Evolutionary conservation across 2,329 filamentous ascomycete genomes (phyloP).

Genomic region (Blumeria graminis): DNA sequence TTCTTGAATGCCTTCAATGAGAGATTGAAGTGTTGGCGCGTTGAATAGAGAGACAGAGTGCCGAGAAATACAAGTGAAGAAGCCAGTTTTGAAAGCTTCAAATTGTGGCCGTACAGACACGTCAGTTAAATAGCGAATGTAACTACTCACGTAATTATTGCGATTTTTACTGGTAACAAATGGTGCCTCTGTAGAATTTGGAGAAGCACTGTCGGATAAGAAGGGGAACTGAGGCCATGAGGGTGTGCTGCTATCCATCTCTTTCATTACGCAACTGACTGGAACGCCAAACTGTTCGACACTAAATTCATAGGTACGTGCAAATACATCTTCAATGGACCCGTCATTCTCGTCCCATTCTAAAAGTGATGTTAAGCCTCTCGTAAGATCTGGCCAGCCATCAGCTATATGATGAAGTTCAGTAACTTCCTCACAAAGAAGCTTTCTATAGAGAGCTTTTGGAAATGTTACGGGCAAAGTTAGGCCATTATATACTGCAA

Average conservation of each 20-base stretch:
- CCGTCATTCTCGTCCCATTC: constrained; percentile 56
- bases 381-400: constrained; percentile 65
- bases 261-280: constrained; percentile 29
- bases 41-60: constrained; percentile 46
- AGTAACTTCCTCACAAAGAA: constrained; percentile 44
- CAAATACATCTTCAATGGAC: constrained; percentile 57
- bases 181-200: constrained; percentile 25
- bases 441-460: constrained; percentile 55
- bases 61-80: constrained; percentile 46
- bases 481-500: constrained; percentile 82
- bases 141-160: constrained; percentile 56
- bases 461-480: constrained; percentile 82
- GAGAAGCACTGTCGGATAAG: constrained; percentile 10
- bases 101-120: constrained; percentile 56
- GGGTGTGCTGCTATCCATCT: background rate
- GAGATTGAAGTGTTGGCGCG: constrained; percentile 42
- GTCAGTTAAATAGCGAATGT: constrained; percentile 61
- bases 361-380: constrained; percentile 46
- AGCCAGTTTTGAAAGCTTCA: constrained; percentile 58
- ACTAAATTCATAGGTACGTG: constrained; percentile 71
- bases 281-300: constrained; percentile 31
- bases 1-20: constrained; percentile 63
- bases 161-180: constrained; percentile 68
- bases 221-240: constrained; percentile 29
- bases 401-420: constrained; percentile 58